These are phyloP conservation scores for Panaeolus papilionaceus DNA, from an alignment of 768 basidiomycete species.

Conservation along the genomic window DNA sequence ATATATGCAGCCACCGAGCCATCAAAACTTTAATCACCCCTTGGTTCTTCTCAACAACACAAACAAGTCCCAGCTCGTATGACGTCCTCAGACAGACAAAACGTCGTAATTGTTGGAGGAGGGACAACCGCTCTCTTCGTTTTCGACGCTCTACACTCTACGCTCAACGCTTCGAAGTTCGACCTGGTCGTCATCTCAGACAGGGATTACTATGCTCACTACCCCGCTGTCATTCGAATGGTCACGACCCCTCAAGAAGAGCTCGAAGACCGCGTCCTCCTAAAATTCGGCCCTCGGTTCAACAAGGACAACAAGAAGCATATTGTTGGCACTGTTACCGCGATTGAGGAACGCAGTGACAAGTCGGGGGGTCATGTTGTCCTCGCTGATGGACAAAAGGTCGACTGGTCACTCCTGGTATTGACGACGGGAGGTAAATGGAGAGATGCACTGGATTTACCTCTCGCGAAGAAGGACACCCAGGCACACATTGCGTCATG, in stretches of 20 bases:
- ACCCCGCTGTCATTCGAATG: conserved; percentile 60
- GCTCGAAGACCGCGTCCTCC: conserved; percentile 50
- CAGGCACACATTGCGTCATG: conserved; percentile 33
- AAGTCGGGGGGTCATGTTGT: conserved; percentile 41
- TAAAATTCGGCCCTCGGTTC: conserved; percentile 60
- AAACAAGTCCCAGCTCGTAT: not conserved
- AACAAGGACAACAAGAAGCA: conserved; percentile 50
- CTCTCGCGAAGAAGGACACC: conserved; percentile 37
- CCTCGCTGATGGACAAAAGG: conserved; percentile 53
- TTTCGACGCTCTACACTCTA: conserved; percentile 53
- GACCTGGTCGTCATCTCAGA: conserved; percentile 61
- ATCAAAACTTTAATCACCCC: not conserved
- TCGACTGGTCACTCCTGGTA: conserved; percentile 63
- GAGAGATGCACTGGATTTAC: conserved; percentile 55
- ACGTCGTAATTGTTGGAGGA: conserved; percentile 49
- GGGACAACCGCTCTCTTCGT: conserved; percentile 57
- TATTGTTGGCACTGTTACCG: conserved; percentile 45
- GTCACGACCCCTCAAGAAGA: conserved; percentile 50
- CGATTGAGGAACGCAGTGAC: conserved; percentile 34
- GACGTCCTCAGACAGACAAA: conserved; percentile 13
- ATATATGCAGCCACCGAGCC: not conserved
- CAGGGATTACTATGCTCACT: conserved; percentile 54
- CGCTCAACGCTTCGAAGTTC: conserved; percentile 52
- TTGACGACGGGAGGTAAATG: conserved; percentile 65
- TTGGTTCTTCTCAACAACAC: not conserved